Evolutionary conservation across 2,329 filamentous ascomycete species (phyloP), one percentile per base, ranked within the genome.

Genomic region (Dothideomycetidae sp.): DNA sequence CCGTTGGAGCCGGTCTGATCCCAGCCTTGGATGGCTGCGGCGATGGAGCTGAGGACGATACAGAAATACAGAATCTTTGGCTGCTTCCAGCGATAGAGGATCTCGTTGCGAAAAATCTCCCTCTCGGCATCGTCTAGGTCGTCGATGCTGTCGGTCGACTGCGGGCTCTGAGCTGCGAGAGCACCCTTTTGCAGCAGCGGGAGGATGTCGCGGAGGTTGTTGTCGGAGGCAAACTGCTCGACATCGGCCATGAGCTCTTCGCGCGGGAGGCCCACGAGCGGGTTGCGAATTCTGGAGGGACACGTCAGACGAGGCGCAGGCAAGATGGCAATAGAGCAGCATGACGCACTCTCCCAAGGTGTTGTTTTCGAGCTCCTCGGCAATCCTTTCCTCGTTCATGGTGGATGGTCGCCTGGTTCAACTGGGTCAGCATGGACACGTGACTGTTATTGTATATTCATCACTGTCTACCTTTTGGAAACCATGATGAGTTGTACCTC

Each of bases 111-210:
- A 12, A 86, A 63, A 10, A 62, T 63, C 13, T 67, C 60, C 41
- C 75, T 70, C 49, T 79, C 76, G 1, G 62, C 60, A 9, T 77
- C 66, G 38, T 65, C 59, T 2, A 85, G 65, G 9, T 71, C 68
- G 36, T 71, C 60, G 37, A 83, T 66, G 31, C 66, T 62, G 41
- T 81, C 76, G 50, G 67, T 80, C 26, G 66, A 64, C 7, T 61
- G 59, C 0, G 78, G 78, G 48, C 76, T 72, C 53, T 81, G 77
- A 2, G 81, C 81, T 13, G 84, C 68, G 10, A 86, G 62, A 5
- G 81, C 81, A 19, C 79, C 81, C 48, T 77, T 78, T 36, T 70
- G 64, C 36, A 85, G 64, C 11, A 78, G 51, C 3, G 62, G 58
- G 3, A 73, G 57, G 45, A 78, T 66, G 37, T 78, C 70, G 2